phyloP scores from a whole-genome alignment of 164 flowering plant species.

The Brasenia schreberi region DNA sequence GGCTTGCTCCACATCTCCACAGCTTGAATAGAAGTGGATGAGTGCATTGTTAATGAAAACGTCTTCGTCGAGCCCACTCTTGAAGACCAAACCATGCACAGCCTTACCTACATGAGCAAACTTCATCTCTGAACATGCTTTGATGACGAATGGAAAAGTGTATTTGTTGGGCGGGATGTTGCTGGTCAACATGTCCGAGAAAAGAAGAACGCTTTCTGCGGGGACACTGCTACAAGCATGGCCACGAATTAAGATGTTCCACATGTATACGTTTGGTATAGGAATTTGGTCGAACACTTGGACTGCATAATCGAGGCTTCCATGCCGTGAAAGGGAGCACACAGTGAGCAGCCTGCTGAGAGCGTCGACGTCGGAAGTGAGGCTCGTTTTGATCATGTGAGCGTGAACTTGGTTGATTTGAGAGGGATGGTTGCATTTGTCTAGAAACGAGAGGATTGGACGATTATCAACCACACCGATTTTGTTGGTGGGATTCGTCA shows the following conservation, averaged over 20 bases:
- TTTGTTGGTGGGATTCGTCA: not conserved
- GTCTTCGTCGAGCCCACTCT: conserved; percentile 27
- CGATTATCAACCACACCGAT: not conserved
- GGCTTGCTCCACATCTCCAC: conserved; percentile 37
- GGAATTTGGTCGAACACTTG: conserved; percentile 62
- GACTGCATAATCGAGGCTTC: conserved; percentile 34
- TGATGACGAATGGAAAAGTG: conserved; percentile 56
- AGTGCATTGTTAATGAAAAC: conserved; percentile 43
- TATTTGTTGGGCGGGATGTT: conserved; percentile 37
- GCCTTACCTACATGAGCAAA: conserved; percentile 23
- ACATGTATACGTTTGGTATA: conserved; percentile 53
- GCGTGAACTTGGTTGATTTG: conserved; percentile 36
- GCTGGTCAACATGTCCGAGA: conserved; percentile 26
- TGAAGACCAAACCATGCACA: conserved; percentile 46
- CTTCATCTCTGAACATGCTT: conserved; percentile 38
- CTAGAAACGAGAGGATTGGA: not conserved
- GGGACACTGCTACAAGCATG: conserved; percentile 36
- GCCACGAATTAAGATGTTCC: conserved; percentile 66
- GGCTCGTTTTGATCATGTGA: conserved; percentile 46
- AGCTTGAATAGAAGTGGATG: conserved; percentile 43
- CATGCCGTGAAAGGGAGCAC: conserved; percentile 18
- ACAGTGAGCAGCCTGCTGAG: conserved; percentile 37
- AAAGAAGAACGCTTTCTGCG: conserved; percentile 19
- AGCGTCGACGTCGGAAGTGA: conserved; percentile 42
- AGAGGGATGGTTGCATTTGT: not conserved